Evolutionary conservation across 495 filamentous ascomycete species (phyloP).

Genomic region (Lepraria neglecta): DNA sequence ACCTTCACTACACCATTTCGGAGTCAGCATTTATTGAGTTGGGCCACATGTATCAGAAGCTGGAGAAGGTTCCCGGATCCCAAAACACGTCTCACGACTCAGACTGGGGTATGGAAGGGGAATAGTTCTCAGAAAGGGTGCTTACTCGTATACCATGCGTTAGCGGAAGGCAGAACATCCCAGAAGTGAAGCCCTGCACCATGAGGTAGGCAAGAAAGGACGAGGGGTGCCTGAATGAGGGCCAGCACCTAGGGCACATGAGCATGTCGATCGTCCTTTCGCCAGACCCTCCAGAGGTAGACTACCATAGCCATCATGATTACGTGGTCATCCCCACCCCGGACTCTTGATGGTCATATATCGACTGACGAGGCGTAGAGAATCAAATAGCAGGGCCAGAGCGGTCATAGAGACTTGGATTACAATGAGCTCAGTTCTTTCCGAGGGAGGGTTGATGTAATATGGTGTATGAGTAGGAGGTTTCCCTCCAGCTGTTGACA

Average conservation of each 20-base stretch:
- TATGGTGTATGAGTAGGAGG: not conserved
- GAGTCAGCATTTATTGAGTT: too few species aligned
- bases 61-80: too few species aligned
- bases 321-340: conserved; percentile 29
- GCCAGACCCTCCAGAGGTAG: not conserved
- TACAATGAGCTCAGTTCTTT: conserved; percentile 10
- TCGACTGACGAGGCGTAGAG: conserved; percentile 33
- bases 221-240: not conserved
- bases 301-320: conserved; percentile 3
- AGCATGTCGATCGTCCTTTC: not conserved
- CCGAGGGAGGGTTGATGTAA: not conserved
- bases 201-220: not conserved
- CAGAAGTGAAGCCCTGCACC: not conserved
- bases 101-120: too few species aligned
- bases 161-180: not conserved
- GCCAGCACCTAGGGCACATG: conserved; percentile 4
- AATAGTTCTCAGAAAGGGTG: too few species aligned
- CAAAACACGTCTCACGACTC: too few species aligned
- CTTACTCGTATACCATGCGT: not conserved
- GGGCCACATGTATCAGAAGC: too few species aligned
- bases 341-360: conserved; percentile 32
- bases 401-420: conserved; percentile 29
- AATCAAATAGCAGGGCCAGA: conserved; percentile 31
- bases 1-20: not conserved
- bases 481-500: not conserved